Conservation (phyloP, 345 rosid genomes). For the Linum tenue region DNA sequence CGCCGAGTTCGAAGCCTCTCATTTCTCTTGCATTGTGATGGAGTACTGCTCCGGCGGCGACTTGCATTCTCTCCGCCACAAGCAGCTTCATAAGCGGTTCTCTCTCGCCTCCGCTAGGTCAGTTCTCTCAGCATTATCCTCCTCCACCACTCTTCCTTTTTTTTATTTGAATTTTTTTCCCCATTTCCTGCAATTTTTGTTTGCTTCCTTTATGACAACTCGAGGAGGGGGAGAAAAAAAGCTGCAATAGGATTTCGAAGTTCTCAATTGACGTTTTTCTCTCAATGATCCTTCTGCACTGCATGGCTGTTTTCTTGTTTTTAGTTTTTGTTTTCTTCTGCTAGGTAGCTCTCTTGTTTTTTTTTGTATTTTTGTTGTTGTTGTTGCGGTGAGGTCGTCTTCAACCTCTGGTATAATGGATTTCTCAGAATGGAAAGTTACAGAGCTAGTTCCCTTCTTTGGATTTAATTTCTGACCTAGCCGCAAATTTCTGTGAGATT, state of each 20-base stretch:
- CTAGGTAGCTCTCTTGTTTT: conserved; percentile 17
- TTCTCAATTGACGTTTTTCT: neutral
- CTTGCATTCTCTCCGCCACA: conserved; percentile 68
- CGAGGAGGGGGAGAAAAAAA: conserved; percentile 5
- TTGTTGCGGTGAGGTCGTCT: conserved; percentile 13
- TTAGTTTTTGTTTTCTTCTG: conserved; percentile 36
- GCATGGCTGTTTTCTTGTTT: conserved; percentile 17
- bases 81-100: conserved; percentile 52
- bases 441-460: neutral
- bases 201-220: neutral
- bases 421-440: neutral
- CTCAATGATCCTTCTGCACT: conserved; percentile 17
- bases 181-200: neutral
- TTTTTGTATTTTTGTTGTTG: conserved; percentile 35
- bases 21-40: conserved; percentile 86
- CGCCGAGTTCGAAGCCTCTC: conserved; percentile 80
- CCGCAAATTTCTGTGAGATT: conserved; percentile 31
- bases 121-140: neutral
- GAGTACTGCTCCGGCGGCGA: conserved; percentile 95
- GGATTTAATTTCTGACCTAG: conserved; percentile 18
- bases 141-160: neutral
- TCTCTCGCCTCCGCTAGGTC: conserved; percentile 71
- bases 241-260: conserved; percentile 15
- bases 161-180: neutral
- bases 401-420: neutral